Conservation (phyloP, 345 rosid species). For the Arabidopsis suecica region DNA sequence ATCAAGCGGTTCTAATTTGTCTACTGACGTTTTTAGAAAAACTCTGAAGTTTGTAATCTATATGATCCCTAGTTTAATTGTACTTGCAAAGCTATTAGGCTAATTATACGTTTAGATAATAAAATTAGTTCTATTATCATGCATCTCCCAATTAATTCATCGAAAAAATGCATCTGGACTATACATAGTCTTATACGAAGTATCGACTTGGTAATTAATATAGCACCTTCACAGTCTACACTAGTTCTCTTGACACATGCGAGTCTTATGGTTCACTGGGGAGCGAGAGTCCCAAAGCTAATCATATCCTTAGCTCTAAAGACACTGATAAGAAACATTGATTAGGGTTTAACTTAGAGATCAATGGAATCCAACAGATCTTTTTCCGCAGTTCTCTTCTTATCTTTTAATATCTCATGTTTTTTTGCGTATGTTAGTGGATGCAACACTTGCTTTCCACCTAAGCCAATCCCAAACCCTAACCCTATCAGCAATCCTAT, state of each 20-base stretch:
- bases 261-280: conserved; percentile 9
- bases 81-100: too few relatives aligned
- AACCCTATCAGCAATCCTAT: conserved; percentile 40
- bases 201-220: conserved; percentile 28
- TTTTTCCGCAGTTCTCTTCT: conserved; percentile 44
- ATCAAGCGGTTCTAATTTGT: too few relatives aligned
- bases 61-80: background rate
- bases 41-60: too few relatives aligned
- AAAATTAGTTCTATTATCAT: background rate
- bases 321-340: conserved; percentile 9
- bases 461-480: conserved; percentile 57
- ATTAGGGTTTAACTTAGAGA: conserved; percentile 19
- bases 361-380: conserved; percentile 50
- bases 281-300: background rate
- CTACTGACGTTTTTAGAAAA: too few relatives aligned
- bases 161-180: background rate
- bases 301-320: conserved; percentile 25
- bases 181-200: conserved; percentile 3
- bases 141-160: background rate
- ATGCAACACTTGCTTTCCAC: conserved; percentile 55
- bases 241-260: conserved; percentile 6
- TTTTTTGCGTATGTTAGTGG: conserved; percentile 52
- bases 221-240: background rate
- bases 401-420: conserved; percentile 41
- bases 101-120: too few relatives aligned